These are phyloP conservation scores for Theileria equi DNA, from an alignment of 169 alveolate genomes.

Conservation along the genomic window DNA sequence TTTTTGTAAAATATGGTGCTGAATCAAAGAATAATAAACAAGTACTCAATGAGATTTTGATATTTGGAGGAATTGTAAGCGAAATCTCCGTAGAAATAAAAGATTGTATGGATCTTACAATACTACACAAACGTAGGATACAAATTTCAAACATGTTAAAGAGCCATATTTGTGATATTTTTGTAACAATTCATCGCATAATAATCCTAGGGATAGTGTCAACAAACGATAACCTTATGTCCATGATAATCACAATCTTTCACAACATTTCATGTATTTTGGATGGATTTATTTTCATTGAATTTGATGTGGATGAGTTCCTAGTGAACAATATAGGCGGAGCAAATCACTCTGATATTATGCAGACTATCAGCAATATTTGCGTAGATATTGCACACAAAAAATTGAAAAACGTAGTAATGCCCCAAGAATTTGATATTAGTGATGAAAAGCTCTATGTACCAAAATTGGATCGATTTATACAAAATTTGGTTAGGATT, in stretches of 20 bases:
- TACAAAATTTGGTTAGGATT: slow-evolving; percentile 29
- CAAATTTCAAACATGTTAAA: slow-evolving; percentile 36
- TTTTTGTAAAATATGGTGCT: slow-evolving; percentile 12
- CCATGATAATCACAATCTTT: slow-evolving; percentile 38
- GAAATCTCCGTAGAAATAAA: slow-evolving; percentile 47
- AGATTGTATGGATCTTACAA: slow-evolving; percentile 52
- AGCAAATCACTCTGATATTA: slow-evolving; percentile 36
- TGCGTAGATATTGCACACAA: slow-evolving; percentile 38
- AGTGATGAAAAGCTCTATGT: slow-evolving; percentile 18
- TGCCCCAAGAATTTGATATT: slow-evolving; percentile 26
- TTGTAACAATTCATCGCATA: slow-evolving; percentile 42
- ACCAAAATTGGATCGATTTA: slow-evolving; percentile 30
- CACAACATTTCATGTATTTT: slow-evolving; percentile 46
- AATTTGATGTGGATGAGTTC: slow-evolving; percentile 58
- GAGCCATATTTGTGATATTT: slow-evolving; percentile 41
- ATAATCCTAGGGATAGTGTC: slow-evolving; percentile 47
- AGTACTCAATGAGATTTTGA: slow-evolving; percentile 37
- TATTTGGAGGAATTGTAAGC: slow-evolving; percentile 45
- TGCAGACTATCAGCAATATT: slow-evolving; percentile 48
- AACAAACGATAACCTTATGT: slow-evolving; percentile 31
- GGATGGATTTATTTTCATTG: slow-evolving; percentile 58
- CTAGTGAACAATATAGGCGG: slow-evolving; percentile 15
- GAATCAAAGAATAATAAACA: slow-evolving; percentile 34
- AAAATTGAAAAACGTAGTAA: slow-evolving; percentile 24
- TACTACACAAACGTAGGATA: slow-evolving; percentile 45